Conservation (phyloP, 805 yeast genomes). For the Starmerella etchellsii region DNA sequence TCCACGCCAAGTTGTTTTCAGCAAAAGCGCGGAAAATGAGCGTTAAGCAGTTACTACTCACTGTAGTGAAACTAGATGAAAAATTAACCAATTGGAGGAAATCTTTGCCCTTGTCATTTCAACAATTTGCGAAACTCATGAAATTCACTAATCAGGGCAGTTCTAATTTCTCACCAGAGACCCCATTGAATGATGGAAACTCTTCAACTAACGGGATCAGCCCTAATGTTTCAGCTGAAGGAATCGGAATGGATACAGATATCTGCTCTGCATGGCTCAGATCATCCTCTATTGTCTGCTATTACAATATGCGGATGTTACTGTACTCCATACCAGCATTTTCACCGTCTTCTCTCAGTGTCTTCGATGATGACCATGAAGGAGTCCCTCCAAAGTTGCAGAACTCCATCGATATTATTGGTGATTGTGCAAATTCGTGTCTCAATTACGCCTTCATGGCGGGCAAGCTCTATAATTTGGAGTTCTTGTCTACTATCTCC, state of each 20-base stretch:
- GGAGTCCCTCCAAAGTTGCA: slow-evolving; percentile 8
- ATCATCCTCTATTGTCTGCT: slow-evolving; percentile 4
- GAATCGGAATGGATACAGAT: not conserved
- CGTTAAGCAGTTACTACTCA: slow-evolving; percentile 9
- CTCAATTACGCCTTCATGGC: slow-evolving; percentile 4
- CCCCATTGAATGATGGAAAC: not conserved
- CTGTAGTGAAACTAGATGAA: slow-evolving; percentile 8
- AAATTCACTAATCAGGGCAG: not conserved
- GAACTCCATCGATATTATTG: slow-evolving; percentile 11
- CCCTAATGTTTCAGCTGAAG: not conserved
- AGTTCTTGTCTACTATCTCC: slow-evolving; percentile 2
- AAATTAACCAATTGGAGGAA: slow-evolving; percentile 17
- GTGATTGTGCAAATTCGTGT: slow-evolving; percentile 6
- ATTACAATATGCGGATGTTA: slow-evolving; percentile 15
- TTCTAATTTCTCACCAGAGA: no score
- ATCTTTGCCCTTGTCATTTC: slow-evolving; percentile 3
- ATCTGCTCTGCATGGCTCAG: no score
- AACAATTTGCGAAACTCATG: not conserved
- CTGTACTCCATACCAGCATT: slow-evolving; percentile 20
- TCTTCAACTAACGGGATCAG: not conserved
- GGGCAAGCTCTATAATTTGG: not conserved
- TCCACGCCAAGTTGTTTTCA: slow-evolving; percentile 15
- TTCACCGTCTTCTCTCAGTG: slow-evolving; percentile 15
- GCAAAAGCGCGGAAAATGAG: slow-evolving; percentile 12
- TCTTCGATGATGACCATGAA: slow-evolving; percentile 1